phyloP scores from a whole-genome alignment of 768 basidiomycete species.

The Auricularia sp. region DNA sequence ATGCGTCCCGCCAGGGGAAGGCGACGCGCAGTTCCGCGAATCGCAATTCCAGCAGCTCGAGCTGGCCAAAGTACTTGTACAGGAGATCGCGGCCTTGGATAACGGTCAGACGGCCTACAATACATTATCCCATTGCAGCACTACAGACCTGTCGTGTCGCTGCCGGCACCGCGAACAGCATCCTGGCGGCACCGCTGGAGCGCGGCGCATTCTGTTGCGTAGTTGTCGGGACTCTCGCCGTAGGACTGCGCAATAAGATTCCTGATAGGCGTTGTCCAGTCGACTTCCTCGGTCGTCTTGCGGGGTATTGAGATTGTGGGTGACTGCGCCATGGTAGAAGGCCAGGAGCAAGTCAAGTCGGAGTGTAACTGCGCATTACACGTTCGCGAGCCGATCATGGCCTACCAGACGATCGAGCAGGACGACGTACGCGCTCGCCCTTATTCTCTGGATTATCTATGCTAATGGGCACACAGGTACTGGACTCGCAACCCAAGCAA shows the following conservation, averaged over 20 bases:
- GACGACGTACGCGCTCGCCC: slow-evolving; percentile 42
- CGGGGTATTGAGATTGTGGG: slow-evolving; percentile 87
- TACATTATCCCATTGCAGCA: slow-evolving; percentile 17
- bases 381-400: slow-evolving; percentile 33
- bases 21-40: slow-evolving; percentile 95
- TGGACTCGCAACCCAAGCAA: slow-evolving; percentile 46
- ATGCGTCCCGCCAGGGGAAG: slow-evolving; percentile 96
- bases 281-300: slow-evolving; percentile 94
- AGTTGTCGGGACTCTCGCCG: slow-evolving; percentile 86
- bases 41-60: slow-evolving; percentile 91
- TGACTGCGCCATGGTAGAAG: slow-evolving; percentile 52
- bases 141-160: slow-evolving; percentile 68
- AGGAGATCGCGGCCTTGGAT: slow-evolving; percentile 74
- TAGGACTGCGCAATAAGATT: slow-evolving; percentile 84
- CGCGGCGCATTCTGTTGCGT: slow-evolving; percentile 70
- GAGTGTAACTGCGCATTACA: neutral
- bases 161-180: slow-evolving; percentile 91
- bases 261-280: slow-evolving; percentile 87
- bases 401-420: slow-evolving; percentile 61
- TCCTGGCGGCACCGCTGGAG: slow-evolving; percentile 92
- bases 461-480: slow-evolving; percentile 2
- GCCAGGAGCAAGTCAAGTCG: neutral
- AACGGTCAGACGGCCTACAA: neutral
- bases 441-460: neutral
- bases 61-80: slow-evolving; percentile 99